Evolutionary conservation across 2,329 filamentous ascomycete genomes (phyloP).

Genomic region (Orbilia quercus): DNA sequence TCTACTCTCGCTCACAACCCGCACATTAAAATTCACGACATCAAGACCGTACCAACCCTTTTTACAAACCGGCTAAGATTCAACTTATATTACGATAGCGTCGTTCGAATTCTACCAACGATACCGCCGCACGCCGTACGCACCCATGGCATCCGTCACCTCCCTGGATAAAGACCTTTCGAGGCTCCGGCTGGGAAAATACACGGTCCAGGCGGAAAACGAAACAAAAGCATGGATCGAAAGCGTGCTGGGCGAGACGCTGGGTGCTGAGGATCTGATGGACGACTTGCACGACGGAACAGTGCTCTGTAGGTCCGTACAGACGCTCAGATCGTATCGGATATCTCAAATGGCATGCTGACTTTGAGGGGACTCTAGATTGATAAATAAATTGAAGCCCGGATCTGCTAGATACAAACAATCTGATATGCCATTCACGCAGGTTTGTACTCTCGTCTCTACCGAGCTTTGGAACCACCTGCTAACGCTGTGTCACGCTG

Average conservation of each 20-base stretch:
- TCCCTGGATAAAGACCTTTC: conserved; percentile 96
- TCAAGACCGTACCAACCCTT: not conserved
- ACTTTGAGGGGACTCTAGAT: conserved; percentile 8
- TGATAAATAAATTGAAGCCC: conserved; percentile 41
- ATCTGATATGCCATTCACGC: conserved; percentile 95
- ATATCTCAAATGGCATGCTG: conserved; percentile 2
- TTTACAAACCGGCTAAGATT: not conserved
- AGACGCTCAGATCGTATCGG: conserved; percentile 15
- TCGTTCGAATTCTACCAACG: conserved; percentile 39
- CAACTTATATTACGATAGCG: conserved; percentile 27
- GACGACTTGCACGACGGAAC: conserved; percentile 90
- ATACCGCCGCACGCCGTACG: conserved; percentile 23
- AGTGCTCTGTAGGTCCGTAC: conserved; percentile 84
- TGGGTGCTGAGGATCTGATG: conserved; percentile 77
- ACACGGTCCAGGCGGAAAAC: conserved; percentile 88
- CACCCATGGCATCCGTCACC: conserved; percentile 85
- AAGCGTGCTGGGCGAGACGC: conserved; percentile 76
- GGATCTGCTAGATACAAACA: conserved; percentile 73
- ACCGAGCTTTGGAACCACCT: not conserved
- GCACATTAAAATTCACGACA: not conserved
- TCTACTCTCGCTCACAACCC: conserved; percentile 12
- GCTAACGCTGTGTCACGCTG: not conserved
- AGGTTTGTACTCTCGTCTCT: conserved; percentile 63
- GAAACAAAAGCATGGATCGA: conserved; percentile 90
- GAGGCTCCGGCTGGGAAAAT: conserved; percentile 89